A percentile compares a stretch with the other conserved stretches of the same genome.
These are phyloP conservation scores for Skeletonema potamos DNA, from an alignment of 108 stramenopile genomes.

Conservation along the genomic window DNA sequence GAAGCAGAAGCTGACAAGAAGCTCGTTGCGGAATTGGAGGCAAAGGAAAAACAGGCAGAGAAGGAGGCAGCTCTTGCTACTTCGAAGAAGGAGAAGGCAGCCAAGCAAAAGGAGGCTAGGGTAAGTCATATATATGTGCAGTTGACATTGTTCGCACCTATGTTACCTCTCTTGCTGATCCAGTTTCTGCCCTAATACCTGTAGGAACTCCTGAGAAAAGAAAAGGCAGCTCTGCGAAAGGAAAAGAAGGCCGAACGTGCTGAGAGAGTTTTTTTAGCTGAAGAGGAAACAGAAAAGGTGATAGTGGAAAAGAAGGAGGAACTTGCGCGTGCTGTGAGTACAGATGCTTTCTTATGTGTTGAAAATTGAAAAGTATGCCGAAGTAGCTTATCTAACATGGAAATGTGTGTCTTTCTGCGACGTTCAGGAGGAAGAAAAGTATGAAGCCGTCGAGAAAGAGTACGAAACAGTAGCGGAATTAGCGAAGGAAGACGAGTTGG, in stretches of 20 bases:
- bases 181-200: not conserved
- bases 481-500: constrained; percentile 43
- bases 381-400: too few species aligned
- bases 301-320: constrained; percentile 39
- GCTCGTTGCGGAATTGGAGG: constrained; percentile 5
- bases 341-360: not conserved
- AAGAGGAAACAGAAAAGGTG: constrained; percentile 50
- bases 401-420: too few species aligned
- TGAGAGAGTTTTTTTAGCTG: constrained; percentile 46
- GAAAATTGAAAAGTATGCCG: not conserved
- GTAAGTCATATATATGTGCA: not conserved
- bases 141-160: not conserved
- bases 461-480: constrained; percentile 45
- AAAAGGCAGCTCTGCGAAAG: constrained; percentile 44
- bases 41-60: constrained; percentile 24
- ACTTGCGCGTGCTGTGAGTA: constrained; percentile 41
- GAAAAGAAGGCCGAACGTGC: constrained; percentile 36
- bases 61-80: constrained; percentile 13
- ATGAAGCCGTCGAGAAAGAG: constrained; percentile 45
- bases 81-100: constrained; percentile 22
- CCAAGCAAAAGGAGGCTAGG: constrained; percentile 29
- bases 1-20: constrained; percentile 26
- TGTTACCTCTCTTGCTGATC: not conserved
- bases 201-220: constrained; percentile 23
- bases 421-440: constrained; percentile 42